Evolutionary conservation across 805 yeast species (phyloP).

Genomic region (Candida caryicola): DNA sequence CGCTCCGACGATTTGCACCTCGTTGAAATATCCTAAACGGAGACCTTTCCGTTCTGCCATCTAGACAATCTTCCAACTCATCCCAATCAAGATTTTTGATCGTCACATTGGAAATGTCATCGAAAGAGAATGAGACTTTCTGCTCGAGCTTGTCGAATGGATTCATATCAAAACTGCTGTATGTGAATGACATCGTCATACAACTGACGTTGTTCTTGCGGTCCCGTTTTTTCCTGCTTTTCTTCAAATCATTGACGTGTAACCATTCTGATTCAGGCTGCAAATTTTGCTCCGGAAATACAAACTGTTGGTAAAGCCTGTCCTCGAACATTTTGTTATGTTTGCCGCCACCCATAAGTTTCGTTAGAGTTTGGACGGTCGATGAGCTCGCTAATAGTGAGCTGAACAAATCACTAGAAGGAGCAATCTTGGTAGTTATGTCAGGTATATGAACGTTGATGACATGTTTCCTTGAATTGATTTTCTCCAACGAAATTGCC

Average conservation of each 20-base stretch:
- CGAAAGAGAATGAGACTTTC: slow-evolving; percentile 27
- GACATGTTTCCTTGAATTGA: slow-evolving; percentile 32
- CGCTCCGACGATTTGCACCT: background rate
- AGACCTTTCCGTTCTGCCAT: slow-evolving; percentile 20
- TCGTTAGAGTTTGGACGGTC: slow-evolving; percentile 9
- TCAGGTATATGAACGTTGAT: slow-evolving; percentile 45
- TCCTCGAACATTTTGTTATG: slow-evolving; percentile 15
- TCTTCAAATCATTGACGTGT: slow-evolving; percentile 14
- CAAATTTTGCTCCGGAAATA: slow-evolving; percentile 19
- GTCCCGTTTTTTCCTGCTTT: background rate
- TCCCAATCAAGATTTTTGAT: slow-evolving; percentile 21
- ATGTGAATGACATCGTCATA: slow-evolving; percentile 36
- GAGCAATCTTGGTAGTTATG: slow-evolving; percentile 32
- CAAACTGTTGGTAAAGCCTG: slow-evolving; percentile 9
- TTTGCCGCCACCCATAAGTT: slow-evolving; percentile 10
- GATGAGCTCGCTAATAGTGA: slow-evolving; percentile 7
- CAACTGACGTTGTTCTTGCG: slow-evolving; percentile 19
- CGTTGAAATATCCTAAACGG: slow-evolving; percentile 22
- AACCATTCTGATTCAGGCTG: slow-evolving; percentile 9
- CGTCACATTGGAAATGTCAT: slow-evolving; percentile 19
- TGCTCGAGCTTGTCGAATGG: slow-evolving; percentile 26
- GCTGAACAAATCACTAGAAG: slow-evolving; percentile 21
- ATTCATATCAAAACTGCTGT: slow-evolving; percentile 30
- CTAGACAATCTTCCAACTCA: slow-evolving; percentile 28
- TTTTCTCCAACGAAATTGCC: slow-evolving; percentile 37